Conservation (phyloP, 768 basidiomycete species). For the Saitozyma podzolica region DNA sequence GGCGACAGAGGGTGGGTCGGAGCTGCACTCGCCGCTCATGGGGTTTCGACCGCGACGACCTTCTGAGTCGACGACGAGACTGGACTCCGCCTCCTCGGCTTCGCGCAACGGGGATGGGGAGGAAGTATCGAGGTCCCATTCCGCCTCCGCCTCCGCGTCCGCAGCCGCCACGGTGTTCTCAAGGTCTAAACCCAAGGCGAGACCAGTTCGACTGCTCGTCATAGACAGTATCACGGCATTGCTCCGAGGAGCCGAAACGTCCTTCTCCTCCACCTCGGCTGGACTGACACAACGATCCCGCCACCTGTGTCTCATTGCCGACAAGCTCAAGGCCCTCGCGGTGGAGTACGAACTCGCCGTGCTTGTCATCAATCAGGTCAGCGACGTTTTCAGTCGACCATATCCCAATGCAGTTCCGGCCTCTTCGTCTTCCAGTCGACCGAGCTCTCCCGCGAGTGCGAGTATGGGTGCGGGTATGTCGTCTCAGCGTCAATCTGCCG, state of each 20-base stretch:
- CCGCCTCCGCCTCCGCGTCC: conserved; percentile 51
- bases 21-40: conserved; percentile 1
- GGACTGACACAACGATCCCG: conserved; percentile 73
- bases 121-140: not conserved
- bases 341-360: conserved; percentile 66
- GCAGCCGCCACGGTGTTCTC: conserved; percentile 59
- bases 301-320: conserved; percentile 67
- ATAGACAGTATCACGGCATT: conserved; percentile 87
- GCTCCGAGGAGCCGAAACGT: conserved; percentile 67
- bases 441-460: not conserved
- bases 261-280: conserved; percentile 55
- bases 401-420: conserved; percentile 12
- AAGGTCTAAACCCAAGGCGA: conserved; percentile 60
- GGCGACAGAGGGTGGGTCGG: not conserved
- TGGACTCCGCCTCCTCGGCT: not conserved
- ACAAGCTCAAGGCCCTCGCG: conserved; percentile 71
- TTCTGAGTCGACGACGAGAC: not conserved
- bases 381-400: conserved; percentile 65
- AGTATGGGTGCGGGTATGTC: not conserved
- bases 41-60: not conserved
- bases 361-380: conserved; percentile 84
- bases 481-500: not conserved
- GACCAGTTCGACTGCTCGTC: conserved; percentile 73
- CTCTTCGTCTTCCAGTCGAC: conserved; percentile 4
- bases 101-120: not conserved